A percentile compares a stretch with the other conserved stretches of the same genome.
Conservation (phyloP, 129 eudicot species). For the Heracleum sosnowskyi region DNA sequence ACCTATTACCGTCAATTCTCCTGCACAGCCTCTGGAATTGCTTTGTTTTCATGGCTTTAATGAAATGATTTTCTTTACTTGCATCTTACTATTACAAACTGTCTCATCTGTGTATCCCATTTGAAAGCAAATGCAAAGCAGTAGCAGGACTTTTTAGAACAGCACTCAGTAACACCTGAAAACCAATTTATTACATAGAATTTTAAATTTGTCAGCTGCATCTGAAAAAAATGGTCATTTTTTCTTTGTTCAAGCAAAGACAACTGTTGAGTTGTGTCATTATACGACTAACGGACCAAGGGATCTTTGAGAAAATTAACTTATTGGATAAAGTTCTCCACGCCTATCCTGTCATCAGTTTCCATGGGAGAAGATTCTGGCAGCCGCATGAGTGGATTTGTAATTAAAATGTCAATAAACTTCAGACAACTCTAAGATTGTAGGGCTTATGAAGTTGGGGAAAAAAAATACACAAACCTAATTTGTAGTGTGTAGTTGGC, state of each 20-base stretch:
- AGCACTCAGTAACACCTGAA: not conserved
- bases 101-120: not conserved
- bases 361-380: too few relatives aligned
- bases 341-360: too few relatives aligned
- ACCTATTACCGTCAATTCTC: conserved; percentile 48
- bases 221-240: too few relatives aligned
- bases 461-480: too few relatives aligned
- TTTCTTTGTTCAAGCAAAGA: not conserved
- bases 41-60: conserved; percentile 48
- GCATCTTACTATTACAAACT: not conserved
- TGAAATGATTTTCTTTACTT: conserved; percentile 20
- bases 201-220: not conserved
- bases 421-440: too few relatives aligned
- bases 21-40: conserved; percentile 64
- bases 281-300: too few relatives aligned
- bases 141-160: not conserved
- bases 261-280: not conserved
- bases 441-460: too few relatives aligned
- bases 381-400: too few relatives aligned
- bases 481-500: too few relatives aligned
- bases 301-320: too few relatives aligned
- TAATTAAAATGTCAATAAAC: too few relatives aligned
- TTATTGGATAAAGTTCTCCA: too few relatives aligned
- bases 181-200: not conserved
- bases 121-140: not conserved